A percentile compares a stretch with the other conserved stretches of the same genome.
Evolutionary conservation across 345 rosid genomes (phyloP).

Genomic region (Boechera stricta): DNA sequence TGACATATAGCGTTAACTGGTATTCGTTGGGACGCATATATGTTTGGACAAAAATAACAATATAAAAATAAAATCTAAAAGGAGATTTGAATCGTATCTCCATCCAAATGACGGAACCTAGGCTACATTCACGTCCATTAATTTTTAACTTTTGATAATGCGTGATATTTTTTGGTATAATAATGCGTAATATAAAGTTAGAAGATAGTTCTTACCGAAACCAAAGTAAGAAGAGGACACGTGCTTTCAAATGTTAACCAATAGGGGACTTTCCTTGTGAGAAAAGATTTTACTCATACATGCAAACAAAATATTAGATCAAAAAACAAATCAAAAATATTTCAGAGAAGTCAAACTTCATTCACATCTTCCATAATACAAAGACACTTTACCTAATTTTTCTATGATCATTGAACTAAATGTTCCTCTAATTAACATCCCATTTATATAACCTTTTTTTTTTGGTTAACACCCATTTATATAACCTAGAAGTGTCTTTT

Average conservation of each 20-base stretch:
- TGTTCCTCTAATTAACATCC: not conserved
- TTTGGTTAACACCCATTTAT: not conserved
- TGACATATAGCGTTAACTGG: not conserved
- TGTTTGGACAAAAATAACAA: not conserved
- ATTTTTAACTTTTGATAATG: not conserved
- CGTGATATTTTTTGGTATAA: not conserved
- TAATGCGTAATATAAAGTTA: not conserved
- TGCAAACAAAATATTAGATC: not conserved
- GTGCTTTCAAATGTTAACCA: not conserved
- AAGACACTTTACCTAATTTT: constrained; percentile 10
- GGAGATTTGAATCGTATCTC: constrained; percentile 12
- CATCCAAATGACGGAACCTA: not conserved
- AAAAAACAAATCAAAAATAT: not conserved
- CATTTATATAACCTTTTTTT: no score
- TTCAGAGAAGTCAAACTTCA: not conserved
- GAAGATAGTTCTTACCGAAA: not conserved
- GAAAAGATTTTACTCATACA: constrained; percentile 2
- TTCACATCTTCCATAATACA: not conserved
- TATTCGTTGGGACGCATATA: no score
- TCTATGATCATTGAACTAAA: not conserved
- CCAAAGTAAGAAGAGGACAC: not conserved
- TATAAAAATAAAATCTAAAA: constrained; percentile 15
- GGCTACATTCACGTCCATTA: not conserved
- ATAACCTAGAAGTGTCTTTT: not conserved
- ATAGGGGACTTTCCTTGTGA: constrained; percentile 8